Base-by-base conservation (phyloP, 176 grass and related monocot genomes). In the Stipa capillata region DNA sequence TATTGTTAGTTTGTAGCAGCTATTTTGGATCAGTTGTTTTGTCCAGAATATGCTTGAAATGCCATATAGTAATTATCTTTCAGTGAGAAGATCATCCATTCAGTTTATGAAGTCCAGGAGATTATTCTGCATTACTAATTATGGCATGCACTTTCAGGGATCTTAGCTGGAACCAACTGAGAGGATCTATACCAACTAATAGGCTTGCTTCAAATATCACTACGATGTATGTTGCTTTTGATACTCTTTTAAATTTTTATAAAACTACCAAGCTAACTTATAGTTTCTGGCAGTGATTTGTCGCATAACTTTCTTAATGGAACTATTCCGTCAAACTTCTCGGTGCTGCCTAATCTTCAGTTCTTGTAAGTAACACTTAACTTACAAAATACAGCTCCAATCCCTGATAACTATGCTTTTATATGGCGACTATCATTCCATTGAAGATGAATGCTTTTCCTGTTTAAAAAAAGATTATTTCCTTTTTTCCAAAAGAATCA, bases 91-190 rank as follows among this genome's bases (percentile, higher is more conserved):
- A 80, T 43, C 3, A 21, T 4, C 37, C 12, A 35, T 59, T 56
- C 29, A 65, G 10, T 67, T 74, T 45, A 50, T 7, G 7, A 32
- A 74, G 34, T 29, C 14, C 25, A 36, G 35, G 60, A 50, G 35
- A 73, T 49, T 72, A 49, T 78, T 63, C 18, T 48, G 34, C 17
- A 36, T 60, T 45, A 32, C 33, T 48, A 81, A 69, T 54, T 79
- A n/a, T 49, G 20, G 47, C 65, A 49, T 79, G 77, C 37, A 48
- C 47, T 99, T 93, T 93, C 92, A 99, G 96, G 84, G 96, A 99
- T 93, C 92, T 99, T 75, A 95, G 96, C 79, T 91, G 78, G 88
- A 99, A 99, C 88, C 77, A 95, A 65, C 78, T 99, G 86, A 89
- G 50, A 7, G 96, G 96, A 43, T 72, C 77, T 59, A 82, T 99